Evolutionary conservation across 2,329 filamentous ascomycete genomes (phyloP), one percentile per base, ranked within the genome.

Genomic region (Cryphonectria parasitica): DNA sequence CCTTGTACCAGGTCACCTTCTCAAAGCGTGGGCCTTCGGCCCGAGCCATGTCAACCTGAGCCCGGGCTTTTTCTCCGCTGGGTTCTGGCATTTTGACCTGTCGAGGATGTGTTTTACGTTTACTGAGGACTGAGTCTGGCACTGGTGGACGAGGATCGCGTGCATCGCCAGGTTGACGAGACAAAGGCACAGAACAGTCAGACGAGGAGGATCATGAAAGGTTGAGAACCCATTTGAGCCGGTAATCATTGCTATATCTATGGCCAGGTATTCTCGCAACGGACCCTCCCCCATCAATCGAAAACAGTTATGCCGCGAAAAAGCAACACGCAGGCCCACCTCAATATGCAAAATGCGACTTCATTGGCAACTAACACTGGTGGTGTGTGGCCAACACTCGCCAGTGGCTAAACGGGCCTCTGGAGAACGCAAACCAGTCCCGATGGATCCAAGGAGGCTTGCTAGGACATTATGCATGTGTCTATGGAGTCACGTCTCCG

Each of bases 1-100:
- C 85, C 73, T 79, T 82, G 73, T 82, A 84, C 87, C 87, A 89
- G 64, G 78, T 83, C n/a, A 88, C 86, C 69, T 81, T 82, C 74
- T 87, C 83, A 74, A 88, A 86, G 45, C 80, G 78, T 41, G 85
- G 85, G 8, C 80, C 80, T 69, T 83, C 82, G 67, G 79, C 79
- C 65, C 80, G 80, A 45, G 81, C 82, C 54, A 80, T 72, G 63
- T 80, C 77, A 56, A 79, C 71, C 58, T 80, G 77, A 28, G 77
- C 77, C 71, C 75, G 71, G 67, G 39, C 61, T 72, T 68, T 56
- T 39, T 52, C 49, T 45, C 41, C 66, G 25, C 41, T 49, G 49
- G 52, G 60, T n/a, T 56, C 60, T 19, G 61, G 36, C 62, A 69
- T 65, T 6, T 58, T 69, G 25, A 15, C 54, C 15, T 58, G 13